Conservation (phyloP, 805 yeast species). For the Saccharomyces eubayanus region DNA sequence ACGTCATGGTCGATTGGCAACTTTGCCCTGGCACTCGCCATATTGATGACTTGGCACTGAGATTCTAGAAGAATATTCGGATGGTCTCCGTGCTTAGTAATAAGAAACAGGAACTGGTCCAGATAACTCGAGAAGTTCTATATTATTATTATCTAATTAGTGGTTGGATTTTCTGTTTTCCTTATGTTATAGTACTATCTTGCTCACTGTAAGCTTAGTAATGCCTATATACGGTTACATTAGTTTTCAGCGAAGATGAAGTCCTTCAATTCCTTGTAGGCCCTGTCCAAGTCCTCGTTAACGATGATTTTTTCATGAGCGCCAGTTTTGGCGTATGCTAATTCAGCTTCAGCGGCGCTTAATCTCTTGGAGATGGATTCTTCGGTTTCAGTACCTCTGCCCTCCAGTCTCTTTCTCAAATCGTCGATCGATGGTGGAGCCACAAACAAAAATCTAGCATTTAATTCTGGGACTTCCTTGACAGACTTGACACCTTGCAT, state of each 20-base stretch:
- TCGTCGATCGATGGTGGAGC: conserved; percentile 89
- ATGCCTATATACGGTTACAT: not conserved
- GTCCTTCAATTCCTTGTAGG: conserved; percentile 70
- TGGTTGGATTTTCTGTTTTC: not conserved
- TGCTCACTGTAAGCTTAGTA: not conserved
- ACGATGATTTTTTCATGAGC: conserved; percentile 86
- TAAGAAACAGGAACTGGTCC: not conserved
- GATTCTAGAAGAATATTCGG: not conserved
- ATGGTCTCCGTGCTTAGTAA: not conserved
- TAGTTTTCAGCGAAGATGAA: conserved; percentile 50
- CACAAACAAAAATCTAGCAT: conserved; percentile 78
- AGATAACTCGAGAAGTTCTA: not conserved
- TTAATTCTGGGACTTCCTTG: conserved; percentile 60
- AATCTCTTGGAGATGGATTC: conserved; percentile 81
- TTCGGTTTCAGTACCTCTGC: conserved; percentile 91
- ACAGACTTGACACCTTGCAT: conserved; percentile 98
- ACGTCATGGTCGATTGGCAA: not conserved
- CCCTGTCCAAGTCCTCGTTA: conserved; percentile 85
- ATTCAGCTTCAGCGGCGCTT: conserved; percentile 77
- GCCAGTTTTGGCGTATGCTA: conserved; percentile 83
- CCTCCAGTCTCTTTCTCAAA: conserved; percentile 63
- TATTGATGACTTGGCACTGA: not conserved
- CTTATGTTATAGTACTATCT: not conserved
- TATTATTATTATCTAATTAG: no score
- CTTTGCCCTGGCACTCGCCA: not conserved